These are phyloP conservation scores for Incumbomyces lentus DNA, from an alignment of 2,329 filamentous ascomycete genomes.

Conservation along the genomic window DNA sequence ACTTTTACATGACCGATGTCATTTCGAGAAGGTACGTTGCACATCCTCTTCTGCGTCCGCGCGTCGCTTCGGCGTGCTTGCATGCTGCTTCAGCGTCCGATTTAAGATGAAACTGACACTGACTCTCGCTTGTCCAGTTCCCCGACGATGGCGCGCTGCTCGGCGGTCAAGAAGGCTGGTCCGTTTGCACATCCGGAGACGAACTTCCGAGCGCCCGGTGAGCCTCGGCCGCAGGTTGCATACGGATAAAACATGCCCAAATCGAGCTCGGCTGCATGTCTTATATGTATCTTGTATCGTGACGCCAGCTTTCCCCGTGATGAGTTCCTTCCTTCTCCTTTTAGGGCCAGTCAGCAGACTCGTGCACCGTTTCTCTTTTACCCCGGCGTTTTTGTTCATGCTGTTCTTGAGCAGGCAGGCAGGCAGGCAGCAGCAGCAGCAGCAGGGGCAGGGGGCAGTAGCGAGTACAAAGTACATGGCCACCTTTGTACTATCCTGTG, in stretches of 20 bases:
- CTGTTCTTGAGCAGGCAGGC: neutral
- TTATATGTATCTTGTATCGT: neutral
- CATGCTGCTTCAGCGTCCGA: neutral
- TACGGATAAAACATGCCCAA: neutral
- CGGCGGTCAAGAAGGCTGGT: constrained; percentile 74
- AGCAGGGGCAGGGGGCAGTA: no score
- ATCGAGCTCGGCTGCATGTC: neutral
- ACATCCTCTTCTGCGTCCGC: neutral
- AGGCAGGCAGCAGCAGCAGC: neutral
- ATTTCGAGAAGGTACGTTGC: constrained; percentile 80
- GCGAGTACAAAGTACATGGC: no score
- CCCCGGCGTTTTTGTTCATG: neutral
- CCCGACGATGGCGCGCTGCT: constrained; percentile 96
- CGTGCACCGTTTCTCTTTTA: neutral
- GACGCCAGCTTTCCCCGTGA: no score
- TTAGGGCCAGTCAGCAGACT: no score
- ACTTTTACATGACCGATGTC: constrained; percentile 97
- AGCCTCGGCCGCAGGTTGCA: neutral
- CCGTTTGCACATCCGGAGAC: constrained; percentile 52
- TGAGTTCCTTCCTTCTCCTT: no score
- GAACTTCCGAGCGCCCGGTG: constrained; percentile 65
- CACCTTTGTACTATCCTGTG: no score
- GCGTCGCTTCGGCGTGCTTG: neutral
- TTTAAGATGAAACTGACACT: constrained; percentile 6
- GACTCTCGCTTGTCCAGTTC: constrained; percentile 50